phyloP scores from a whole-genome alignment of 495 filamentous ascomycete species.

The Penicillium canescens region DNA sequence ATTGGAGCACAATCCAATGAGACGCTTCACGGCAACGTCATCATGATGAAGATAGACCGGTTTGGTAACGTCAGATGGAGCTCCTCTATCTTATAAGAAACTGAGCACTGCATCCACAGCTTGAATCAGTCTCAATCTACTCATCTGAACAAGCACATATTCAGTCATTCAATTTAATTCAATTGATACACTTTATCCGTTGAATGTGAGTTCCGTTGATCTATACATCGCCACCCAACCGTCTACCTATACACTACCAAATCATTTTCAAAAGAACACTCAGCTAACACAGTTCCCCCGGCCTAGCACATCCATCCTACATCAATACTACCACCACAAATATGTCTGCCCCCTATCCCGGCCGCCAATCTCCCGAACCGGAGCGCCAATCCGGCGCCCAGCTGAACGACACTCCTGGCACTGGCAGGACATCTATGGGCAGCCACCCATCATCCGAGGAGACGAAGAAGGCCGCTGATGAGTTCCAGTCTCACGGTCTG shows the following conservation, averaged over 20 bases:
- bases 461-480: constrained; percentile 38
- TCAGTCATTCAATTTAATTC: background rate
- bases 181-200: background rate
- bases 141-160: too few relatives aligned
- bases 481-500: constrained; percentile 34
- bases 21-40: constrained; percentile 15
- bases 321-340: constrained; percentile 19
- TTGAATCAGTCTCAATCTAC: too few relatives aligned
- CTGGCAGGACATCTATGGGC: constrained; percentile 55
- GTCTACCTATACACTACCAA: background rate
- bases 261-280: background rate
- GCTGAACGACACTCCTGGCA: constrained; percentile 52
- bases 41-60: constrained; percentile 26
- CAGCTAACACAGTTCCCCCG: background rate
- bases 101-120: too few relatives aligned
- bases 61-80: constrained; percentile 22
- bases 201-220: background rate
- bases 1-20: too few relatives aligned
- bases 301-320: background rate
- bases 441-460: constrained; percentile 33
- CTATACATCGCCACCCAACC: background rate
- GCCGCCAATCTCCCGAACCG: constrained; percentile 81
- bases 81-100: constrained; percentile 1
- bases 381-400: constrained; percentile 68
- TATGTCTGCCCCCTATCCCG: constrained; percentile 48